Evolutionary conservation across 2,329 filamentous ascomycete species (phyloP), one percentile per base, ranked within the genome.

Genomic region (Cadophora luteo-olivacea): DNA sequence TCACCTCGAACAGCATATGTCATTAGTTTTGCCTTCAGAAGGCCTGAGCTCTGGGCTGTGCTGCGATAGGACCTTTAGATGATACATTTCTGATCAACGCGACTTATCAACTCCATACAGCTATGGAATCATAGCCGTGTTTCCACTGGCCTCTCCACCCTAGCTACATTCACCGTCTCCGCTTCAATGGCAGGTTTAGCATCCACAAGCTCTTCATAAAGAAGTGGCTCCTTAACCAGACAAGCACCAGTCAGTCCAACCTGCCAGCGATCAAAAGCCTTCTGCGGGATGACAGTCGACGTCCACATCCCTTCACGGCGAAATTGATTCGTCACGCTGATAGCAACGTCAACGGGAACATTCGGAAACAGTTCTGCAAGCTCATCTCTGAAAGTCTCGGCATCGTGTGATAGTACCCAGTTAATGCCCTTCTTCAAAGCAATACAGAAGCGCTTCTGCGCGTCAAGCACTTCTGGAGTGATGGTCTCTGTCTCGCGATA

Each of bases 241-340:
- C 55, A 16, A 12, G 64, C 64, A 66, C 51, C 64, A 32, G 41
- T 9, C 25, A 66, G 36, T 49, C 64, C 64, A 55, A 36, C 54
- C 38, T 66, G 64, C 64, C 64, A 66, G 36, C 64, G 36, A 22
- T 24, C 33, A 58, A 51, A 66, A 51, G 38, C 64, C 29, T 61
- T 25, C 19, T 48, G 64, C 14, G 45, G 24, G 29, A 66, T 48
- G 32, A 48, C 32, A 16, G 64, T 66, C n/a, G 64, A 51, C 1
- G 64, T 66, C 64, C 64, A 66, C 64, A 66, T 66, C 3, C 36
- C 33, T 19, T 66, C 60, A 45, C 64, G 64, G 52, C 64, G 64
- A 33, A 66, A 66, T 19, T 52, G 38, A 45, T 66, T 66, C 29
- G 64, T 66, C 25, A 66, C 64, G 24, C 45, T 66, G 12, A 66